Evolutionary conservation across 768 basidiomycete species (phyloP).

Genomic region (Tulasnella sp.): DNA sequence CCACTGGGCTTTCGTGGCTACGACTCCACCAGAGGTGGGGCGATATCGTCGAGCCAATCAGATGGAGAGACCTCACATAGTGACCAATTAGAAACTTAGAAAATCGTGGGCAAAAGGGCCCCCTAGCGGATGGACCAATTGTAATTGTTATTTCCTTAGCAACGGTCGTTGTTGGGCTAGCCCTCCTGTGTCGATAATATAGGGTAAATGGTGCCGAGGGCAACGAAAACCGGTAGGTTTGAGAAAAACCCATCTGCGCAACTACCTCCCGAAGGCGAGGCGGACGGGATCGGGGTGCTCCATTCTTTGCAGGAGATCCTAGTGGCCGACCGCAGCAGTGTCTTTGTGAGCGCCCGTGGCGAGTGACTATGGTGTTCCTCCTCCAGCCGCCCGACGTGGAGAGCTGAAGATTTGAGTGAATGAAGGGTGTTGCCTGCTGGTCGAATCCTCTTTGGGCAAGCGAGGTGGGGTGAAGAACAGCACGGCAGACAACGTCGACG

Average conservation of each 20-base stretch:
- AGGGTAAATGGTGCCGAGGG: background rate
- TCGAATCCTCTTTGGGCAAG: slow-evolving; percentile 1
- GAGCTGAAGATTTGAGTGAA: background rate
- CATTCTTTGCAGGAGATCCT: background rate
- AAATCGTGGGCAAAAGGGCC: too few species aligned
- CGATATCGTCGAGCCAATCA: too few species aligned
- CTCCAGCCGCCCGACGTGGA: background rate
- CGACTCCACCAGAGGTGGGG: too few species aligned
- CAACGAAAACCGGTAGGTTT: background rate
- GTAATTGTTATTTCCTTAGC: too few species aligned
- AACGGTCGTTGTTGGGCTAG: too few species aligned
- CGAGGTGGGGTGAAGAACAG: slow-evolving; percentile 3
- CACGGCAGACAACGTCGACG: background rate
- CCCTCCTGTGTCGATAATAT: too few species aligned
- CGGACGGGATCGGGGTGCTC: background rate
- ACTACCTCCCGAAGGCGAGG: background rate
- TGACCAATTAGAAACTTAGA: too few species aligned
- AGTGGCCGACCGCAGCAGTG: background rate
- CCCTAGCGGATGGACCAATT: too few species aligned
- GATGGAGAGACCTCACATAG: too few species aligned
- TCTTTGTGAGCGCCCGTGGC: background rate
- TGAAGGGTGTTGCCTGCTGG: background rate
- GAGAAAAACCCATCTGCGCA: background rate
- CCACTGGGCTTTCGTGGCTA: too few species aligned
- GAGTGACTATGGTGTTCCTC: background rate